Evolutionary conservation across 1,284 basidiomycete genomes (phyloP).

Genomic region (Coniophora puteana): DNA sequence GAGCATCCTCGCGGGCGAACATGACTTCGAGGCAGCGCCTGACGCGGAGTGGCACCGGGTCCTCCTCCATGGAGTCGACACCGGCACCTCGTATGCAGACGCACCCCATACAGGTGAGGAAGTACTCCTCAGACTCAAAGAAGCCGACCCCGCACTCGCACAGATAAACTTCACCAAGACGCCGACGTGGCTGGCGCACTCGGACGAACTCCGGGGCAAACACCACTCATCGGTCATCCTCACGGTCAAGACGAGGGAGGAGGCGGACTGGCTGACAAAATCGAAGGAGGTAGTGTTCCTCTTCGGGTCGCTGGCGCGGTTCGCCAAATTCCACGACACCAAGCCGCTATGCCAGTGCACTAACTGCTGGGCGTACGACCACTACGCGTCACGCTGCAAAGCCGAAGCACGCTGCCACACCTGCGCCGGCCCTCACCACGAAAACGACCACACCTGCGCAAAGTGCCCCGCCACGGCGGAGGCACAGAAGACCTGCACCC

Average conservation of each 20-base stretch:
- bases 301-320: slow-evolving; percentile 13
- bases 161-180: not conserved
- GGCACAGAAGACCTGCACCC: not conserved
- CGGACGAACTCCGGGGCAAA: not conserved
- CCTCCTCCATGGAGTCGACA: slow-evolving; percentile 14
- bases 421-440: slow-evolving; percentile 9
- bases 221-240: slow-evolving; percentile 12
- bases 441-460: slow-evolving; percentile 10
- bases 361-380: slow-evolving; percentile 14
- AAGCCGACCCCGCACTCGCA: not conserved
- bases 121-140: too few relatives aligned
- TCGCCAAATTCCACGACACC: slow-evolving; percentile 19
- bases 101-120: too few relatives aligned
- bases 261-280: slow-evolving; percentile 15
- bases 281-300: not conserved
- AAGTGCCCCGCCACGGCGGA: not conserved
- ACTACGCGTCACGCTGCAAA: slow-evolving; percentile 7
- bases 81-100: too few relatives aligned
- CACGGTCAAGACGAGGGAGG: slow-evolving; percentile 17
- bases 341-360: slow-evolving; percentile 16
- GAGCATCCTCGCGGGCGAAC: slow-evolving; percentile 8
- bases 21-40: slow-evolving; percentile 3
- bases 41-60: slow-evolving; percentile 24
- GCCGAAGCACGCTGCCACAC: not conserved
- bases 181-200: slow-evolving; percentile 1